Percentiles rank a stretch among this genome's conserved stretches.
These are phyloP conservation scores for Camellia granthamiana DNA, from an alignment of 148 eudicot species.

Conservation along the genomic window DNA sequence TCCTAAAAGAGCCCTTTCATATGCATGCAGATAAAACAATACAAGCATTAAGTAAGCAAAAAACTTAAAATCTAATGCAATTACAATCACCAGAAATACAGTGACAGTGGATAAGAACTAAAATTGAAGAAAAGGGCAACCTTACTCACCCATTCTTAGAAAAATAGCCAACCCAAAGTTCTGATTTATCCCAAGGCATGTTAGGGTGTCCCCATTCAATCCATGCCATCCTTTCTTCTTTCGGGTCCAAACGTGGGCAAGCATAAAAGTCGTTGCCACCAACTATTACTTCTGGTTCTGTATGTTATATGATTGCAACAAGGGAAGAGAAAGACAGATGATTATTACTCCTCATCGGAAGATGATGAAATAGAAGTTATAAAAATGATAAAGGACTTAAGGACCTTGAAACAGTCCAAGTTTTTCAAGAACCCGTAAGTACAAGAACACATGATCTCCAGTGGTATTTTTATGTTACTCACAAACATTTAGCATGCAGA, in stretches of 20 bases:
- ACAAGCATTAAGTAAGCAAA: not conserved
- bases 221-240: slow-evolving; percentile 82
- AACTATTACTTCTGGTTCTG: slow-evolving; percentile 71
- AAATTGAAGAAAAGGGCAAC: not conserved
- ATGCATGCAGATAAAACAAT: slow-evolving; percentile 2
- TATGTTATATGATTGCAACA: slow-evolving; percentile 16
- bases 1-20: not conserved
- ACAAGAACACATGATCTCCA: not conserved
- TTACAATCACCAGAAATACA: not conserved
- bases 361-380: not conserved
- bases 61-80: not conserved
- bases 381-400: not conserved
- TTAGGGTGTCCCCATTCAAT: slow-evolving; percentile 95
- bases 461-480: not conserved
- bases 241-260: slow-evolving; percentile 79
- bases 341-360: not conserved
- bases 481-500: not conserved
- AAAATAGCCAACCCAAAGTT: slow-evolving; percentile 96
- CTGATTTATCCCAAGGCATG: slow-evolving; percentile 97
- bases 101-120: not conserved
- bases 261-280: slow-evolving; percentile 90
- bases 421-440: not conserved
- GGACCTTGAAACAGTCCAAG: not conserved
- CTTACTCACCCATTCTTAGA: slow-evolving; percentile 71
- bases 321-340: not conserved